Base-by-base conservation (phyloP, 768 basidiomycete species). In the Mycena rosella region DNA sequence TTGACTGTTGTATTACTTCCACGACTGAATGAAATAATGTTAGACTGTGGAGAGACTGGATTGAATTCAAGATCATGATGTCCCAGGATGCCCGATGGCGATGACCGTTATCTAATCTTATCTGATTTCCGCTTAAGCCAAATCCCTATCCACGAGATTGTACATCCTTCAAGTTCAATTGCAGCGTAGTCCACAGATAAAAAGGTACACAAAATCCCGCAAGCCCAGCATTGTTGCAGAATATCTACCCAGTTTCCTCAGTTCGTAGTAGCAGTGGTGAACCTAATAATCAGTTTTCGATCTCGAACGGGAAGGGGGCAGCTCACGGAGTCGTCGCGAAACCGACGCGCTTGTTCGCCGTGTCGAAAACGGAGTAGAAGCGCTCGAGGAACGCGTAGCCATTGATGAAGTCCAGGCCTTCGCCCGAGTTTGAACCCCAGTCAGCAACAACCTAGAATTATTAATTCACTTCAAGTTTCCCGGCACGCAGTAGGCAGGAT, bases 291-390 rank as follows among this genome's bases (percentile, higher is more conserved):
- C 3, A 38, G 38, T 38, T 38, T 3, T 38, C 9, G 3, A 10
- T 38, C 38, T n/a, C n/a, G n/a, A 38, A 38, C 3, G 15, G 3
- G 15, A 38, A 38, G 3, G 8, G 38, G 14, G 14, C 15, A 9
- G 15, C 38, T 7, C 38, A 38, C 2, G 65, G 40, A 10, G 65
- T 66, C 24, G 81, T 86, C 8, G 89, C 88, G 63, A 90, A 80
- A 22, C 89, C 88, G 63, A 90, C 82, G 20, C 80, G 86, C 54
- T 75, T 77, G 79, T 88, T 87, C 48, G 82, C 75, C 49, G 89
- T 88, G 73, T 92, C 90, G 73, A 79, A 91, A 40, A 90, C 89
- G 32, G 86, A 81, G 79, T 91, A 91, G 84, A 88, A 91, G 18
- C 90, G 87, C 77, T 87, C 83, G 29, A 89, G 79, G 82, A 87